These are phyloP conservation scores for Eremothecium sinecaudum DNA, from an alignment of 1,139 yeast genomes.

Conservation along the genomic window DNA sequence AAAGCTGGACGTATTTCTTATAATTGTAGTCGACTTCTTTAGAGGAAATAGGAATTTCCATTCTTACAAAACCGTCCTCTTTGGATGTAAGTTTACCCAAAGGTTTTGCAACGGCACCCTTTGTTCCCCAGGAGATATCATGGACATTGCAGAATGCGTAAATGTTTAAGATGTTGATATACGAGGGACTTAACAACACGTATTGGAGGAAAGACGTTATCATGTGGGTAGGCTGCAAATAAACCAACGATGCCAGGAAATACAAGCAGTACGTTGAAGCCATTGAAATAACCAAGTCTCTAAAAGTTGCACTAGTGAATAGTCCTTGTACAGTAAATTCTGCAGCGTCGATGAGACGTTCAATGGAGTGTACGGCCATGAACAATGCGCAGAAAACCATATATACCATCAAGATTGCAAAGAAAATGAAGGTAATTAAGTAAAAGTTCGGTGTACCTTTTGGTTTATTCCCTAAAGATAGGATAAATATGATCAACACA, in stretches of 20 bases:
- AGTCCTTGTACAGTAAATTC: constrained; percentile 31
- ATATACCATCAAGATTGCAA: constrained; percentile 85
- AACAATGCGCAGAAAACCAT: constrained; percentile 84
- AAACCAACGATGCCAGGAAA: constrained; percentile 64
- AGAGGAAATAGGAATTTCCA: constrained; percentile 57
- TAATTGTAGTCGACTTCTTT: constrained; percentile 55
- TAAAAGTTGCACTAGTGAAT: constrained; percentile 48
- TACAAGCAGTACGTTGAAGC: constrained; percentile 78
- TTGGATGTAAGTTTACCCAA: constrained; percentile 58
- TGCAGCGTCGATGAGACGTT: constrained; percentile 28
- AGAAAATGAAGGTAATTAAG: constrained; percentile 73
- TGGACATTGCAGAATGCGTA: constrained; percentile 95
- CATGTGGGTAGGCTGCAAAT: constrained; percentile 95
- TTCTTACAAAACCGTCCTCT: constrained; percentile 66
- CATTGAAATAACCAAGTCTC: constrained; percentile 82
- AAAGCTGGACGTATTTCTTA: constrained; percentile 53
- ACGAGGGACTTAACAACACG: constrained; percentile 77
- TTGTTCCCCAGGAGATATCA: constrained; percentile 98
- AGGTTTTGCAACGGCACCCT: constrained; percentile 66
- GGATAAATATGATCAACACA: constrained; percentile 79
- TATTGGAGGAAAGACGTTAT: constrained; percentile 79
- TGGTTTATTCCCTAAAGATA: constrained; percentile 91
- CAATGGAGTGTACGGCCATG: constrained; percentile 67
- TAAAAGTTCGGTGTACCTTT: constrained; percentile 82
- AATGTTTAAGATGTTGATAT: constrained; percentile 75